Evolutionary conservation across 164 flowering plant genomes (phyloP).

Genomic region (Macadamia integrifolia): DNA sequence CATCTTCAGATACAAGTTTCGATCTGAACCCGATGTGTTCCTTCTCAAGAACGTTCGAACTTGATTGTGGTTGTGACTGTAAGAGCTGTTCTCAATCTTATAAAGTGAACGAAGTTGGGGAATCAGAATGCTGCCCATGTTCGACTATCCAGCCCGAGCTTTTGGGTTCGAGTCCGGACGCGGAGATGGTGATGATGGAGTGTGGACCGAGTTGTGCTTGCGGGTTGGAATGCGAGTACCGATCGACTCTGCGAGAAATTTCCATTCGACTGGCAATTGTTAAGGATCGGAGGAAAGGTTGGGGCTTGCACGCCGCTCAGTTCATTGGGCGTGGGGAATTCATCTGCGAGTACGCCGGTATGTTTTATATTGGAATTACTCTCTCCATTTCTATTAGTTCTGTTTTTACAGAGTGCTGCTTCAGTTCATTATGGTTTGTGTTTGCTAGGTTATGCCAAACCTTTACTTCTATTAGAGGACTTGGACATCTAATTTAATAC

Average conservation of each 20-base stretch:
- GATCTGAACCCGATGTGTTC: slow-evolving; percentile 1
- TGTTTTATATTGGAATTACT: background rate
- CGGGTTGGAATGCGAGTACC: slow-evolving; percentile 50
- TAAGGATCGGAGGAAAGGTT: slow-evolving; percentile 55
- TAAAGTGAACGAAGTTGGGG: slow-evolving; percentile 15
- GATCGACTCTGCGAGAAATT: slow-evolving; percentile 63
- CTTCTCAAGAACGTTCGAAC: slow-evolving; percentile 11
- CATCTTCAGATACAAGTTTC: background rate
- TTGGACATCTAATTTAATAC: too few species aligned
- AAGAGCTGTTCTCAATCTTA: slow-evolving; percentile 16
- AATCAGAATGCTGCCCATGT: slow-evolving; percentile 44
- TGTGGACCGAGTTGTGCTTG: slow-evolving; percentile 75
- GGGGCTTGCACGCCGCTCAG: slow-evolving; percentile 74
- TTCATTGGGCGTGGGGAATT: slow-evolving; percentile 47
- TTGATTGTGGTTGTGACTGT: slow-evolving; percentile 50
- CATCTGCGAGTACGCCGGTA: slow-evolving; percentile 88
- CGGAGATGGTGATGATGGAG: slow-evolving; percentile 36
- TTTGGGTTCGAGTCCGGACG: slow-evolving; percentile 13
- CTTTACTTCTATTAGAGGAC: too few species aligned
- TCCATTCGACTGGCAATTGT: slow-evolving; percentile 52
- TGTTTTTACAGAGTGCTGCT: too few species aligned
- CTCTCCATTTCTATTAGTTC: too few species aligned
- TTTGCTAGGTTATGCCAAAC: too few species aligned
- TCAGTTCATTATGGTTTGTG: too few species aligned
- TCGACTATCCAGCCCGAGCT: slow-evolving; percentile 5